Evolutionary conservation across 352 stramenopile species (phyloP), one percentile per base, ranked within the genome.

Genomic region (Globisporangium cylindrosporum): DNA sequence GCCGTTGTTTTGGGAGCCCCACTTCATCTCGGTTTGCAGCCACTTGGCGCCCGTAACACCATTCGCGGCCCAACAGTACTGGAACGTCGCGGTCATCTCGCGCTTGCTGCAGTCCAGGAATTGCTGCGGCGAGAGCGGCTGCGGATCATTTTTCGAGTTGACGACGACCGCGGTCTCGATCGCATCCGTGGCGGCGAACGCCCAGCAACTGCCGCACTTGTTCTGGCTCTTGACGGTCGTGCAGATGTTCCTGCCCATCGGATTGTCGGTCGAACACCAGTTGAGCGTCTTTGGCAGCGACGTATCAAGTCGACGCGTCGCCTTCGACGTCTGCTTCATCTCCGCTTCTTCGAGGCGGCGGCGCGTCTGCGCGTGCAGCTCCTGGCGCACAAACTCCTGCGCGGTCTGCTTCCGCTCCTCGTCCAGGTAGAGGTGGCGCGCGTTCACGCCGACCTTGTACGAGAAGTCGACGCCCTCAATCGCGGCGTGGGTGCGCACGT

Each of bases 131-230:
- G 87, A 95, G 41, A 95, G 68, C 55, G 87, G 77, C 25, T 81
- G 66, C 41, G 87, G 76, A 6, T 71, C 12, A 10, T 73, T 80
- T 53, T 79, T 63, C 15, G 76, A 74, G 59, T 71, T 77, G 3
- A 92, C 69, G 4, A 74, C 79, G 9, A 93, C 87, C 3, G 84
- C 85, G 10, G 81, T 89, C 71, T 95, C 87, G 62, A 95, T 95
- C 4, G 73, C 73, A 70, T 95, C 87, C 34, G 85, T 82, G 0
- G 87, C 87, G 0, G 87, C 87, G 69, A 93, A 95, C 22, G 87
- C 84, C 85, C 87, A 95, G 65, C 87, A 95, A 61, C 82, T 92
- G 15, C 87, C 87, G 62, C 87, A 95, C 61, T 84, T 79, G 64
- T 92, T 85, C 64, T 95, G 85, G 67, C 81, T 93, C 78, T 93